Conservation (phyloP, 768 basidiomycete genomes). For the Leccinellum rugosiceps region DNA sequence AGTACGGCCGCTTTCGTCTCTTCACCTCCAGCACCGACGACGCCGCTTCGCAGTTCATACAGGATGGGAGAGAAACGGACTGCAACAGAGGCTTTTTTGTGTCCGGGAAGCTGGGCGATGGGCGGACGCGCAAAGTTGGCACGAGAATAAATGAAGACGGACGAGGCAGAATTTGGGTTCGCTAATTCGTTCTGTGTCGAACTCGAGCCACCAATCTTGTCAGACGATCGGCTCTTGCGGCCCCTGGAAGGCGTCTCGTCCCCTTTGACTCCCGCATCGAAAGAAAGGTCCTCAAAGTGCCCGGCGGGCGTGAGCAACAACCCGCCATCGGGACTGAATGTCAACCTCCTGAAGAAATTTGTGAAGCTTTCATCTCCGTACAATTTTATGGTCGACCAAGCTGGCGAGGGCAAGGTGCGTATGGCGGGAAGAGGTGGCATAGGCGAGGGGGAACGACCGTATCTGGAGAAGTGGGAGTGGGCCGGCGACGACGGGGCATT, state of each 20-base stretch:
- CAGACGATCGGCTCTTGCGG: slow-evolving; percentile 51
- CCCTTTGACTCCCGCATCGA: slow-evolving; percentile 32
- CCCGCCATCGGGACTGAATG: slow-evolving; percentile 94
- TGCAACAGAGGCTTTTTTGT: slow-evolving; percentile 93
- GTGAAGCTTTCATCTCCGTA: slow-evolving; percentile 96
- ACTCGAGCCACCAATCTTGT: slow-evolving; percentile 22
- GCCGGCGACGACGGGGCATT: slow-evolving; percentile 75
- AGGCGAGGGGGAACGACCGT: slow-evolving; percentile 82
- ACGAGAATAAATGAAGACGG: slow-evolving; percentile 93
- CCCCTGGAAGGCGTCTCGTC: slow-evolving; percentile 51
- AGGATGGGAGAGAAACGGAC: slow-evolving; percentile 92
- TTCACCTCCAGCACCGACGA: slow-evolving; percentile 33
- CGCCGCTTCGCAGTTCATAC: slow-evolving; percentile 79
- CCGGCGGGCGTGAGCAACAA: slow-evolving; percentile 94
- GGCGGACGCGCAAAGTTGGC: slow-evolving; percentile 93
- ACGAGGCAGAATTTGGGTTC: slow-evolving; percentile 43
- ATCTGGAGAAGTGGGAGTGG: slow-evolving; percentile 54
- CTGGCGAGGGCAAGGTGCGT: slow-evolving; percentile 58
- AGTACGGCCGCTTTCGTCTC: slow-evolving; percentile 59
- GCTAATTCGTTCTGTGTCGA: slow-evolving; percentile 31
- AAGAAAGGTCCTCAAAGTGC: slow-evolving; percentile 91
- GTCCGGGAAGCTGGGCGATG: slow-evolving; percentile 91
- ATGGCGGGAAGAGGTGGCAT: slow-evolving; percentile 95
- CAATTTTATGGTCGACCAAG: slow-evolving; percentile 71
- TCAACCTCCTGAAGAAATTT: slow-evolving; percentile 92